A percentile compares a stretch with the other conserved stretches of the same genome.
Evolutionary conservation across 208 protist genomes (phyloP).

Genomic region (Acanthamoeba healyi): DNA sequence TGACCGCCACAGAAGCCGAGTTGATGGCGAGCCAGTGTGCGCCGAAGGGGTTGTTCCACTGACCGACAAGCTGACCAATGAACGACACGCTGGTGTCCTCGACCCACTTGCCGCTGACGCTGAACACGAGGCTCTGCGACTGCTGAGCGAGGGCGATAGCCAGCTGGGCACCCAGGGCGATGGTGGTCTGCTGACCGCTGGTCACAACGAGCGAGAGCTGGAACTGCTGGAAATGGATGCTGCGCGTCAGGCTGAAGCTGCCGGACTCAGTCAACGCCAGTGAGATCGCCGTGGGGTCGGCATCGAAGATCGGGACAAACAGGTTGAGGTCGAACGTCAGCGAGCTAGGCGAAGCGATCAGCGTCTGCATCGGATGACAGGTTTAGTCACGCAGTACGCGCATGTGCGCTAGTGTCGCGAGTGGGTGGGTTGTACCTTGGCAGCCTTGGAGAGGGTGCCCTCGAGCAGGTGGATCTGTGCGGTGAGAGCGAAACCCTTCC

Average conservation of each 20-base stretch:
- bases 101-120: not conserved
- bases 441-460: slow-evolving; percentile 9
- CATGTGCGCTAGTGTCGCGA: not conserved
- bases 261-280: slow-evolving; percentile 48
- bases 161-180: slow-evolving; percentile 1
- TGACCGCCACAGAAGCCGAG: not conserved
- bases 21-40: slow-evolving; percentile 34
- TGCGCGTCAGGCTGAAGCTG: slow-evolving; percentile 9
- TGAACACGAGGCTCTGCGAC: slow-evolving; percentile 9
- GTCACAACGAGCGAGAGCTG: slow-evolving; percentile 4
- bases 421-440: not conserved
- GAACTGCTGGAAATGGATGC: slow-evolving; percentile 21
- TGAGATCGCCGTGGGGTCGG: slow-evolving; percentile 11
- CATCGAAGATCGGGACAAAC: slow-evolving; percentile 49
- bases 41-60: slow-evolving; percentile 38
- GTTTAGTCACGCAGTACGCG: not conserved
- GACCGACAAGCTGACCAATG: not conserved
- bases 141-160: slow-evolving; percentile 8
- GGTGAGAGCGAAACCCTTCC: slow-evolving; percentile 1
- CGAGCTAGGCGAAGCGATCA: slow-evolving; percentile 23
- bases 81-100: not conserved
- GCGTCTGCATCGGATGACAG: not conserved
- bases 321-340: slow-evolving; percentile 6
- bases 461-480: not conserved
- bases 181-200: not conserved